These are phyloP conservation scores for Macrolepiota albuminosa DNA, from an alignment of 768 basidiomycete species.

Conservation along the genomic window DNA sequence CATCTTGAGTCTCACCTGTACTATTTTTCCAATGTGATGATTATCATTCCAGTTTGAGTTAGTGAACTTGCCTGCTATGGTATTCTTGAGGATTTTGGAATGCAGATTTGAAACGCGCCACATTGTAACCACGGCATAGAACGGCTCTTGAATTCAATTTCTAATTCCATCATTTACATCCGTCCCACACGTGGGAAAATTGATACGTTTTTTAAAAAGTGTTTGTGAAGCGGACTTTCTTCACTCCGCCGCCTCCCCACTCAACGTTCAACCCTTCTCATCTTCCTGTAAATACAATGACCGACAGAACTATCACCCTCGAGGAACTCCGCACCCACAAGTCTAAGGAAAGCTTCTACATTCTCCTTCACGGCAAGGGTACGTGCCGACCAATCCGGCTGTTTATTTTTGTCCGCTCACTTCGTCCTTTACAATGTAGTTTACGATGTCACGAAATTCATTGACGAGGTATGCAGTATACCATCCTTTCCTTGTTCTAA, in stretches of 20 bases:
- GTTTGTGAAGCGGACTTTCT: slow-evolving; percentile 21
- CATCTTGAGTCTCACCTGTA: slow-evolving; percentile 20
- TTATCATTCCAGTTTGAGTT: not conserved
- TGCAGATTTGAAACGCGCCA: not conserved
- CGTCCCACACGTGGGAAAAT: slow-evolving; percentile 27
- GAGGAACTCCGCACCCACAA: slow-evolving; percentile 78
- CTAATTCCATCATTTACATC: not conserved
- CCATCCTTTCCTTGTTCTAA: not conserved
- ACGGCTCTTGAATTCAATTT: not conserved
- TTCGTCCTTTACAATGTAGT: slow-evolving; percentile 43
- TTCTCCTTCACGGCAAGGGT: slow-evolving; percentile 88
- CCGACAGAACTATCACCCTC: slow-evolving; percentile 54
- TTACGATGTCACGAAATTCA: slow-evolving; percentile 89
- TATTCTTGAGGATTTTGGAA: not conserved
- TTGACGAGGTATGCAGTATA: slow-evolving; percentile 72
- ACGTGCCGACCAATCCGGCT: slow-evolving; percentile 29
- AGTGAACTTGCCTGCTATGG: no score
- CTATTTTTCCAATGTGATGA: not conserved
- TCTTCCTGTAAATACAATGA: slow-evolving; percentile 26
- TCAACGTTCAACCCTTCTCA: slow-evolving; percentile 8
- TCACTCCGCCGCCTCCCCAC: slow-evolving; percentile 10
- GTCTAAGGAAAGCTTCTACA: slow-evolving; percentile 70
- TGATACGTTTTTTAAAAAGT: slow-evolving; percentile 20
- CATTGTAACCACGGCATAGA: not conserved
- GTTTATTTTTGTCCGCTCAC: slow-evolving; percentile 27